Percentiles rank a stretch among this genome's conserved stretches.
phyloP scores from a whole-genome alignment of 176 grass and related monocot genomes.

The Typha latifolia region DNA sequence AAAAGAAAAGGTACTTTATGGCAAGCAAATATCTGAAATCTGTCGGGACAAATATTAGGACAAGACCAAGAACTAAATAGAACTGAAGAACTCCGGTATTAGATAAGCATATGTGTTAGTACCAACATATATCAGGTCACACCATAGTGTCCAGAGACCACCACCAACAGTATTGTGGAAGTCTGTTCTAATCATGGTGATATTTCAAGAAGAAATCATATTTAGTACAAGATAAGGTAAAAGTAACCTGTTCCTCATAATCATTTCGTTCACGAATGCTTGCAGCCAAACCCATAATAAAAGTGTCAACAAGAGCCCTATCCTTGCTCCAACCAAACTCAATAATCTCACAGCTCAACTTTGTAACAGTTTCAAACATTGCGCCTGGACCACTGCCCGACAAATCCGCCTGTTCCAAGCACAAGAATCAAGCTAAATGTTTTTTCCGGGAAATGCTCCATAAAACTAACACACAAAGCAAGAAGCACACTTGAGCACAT shows the following conservation, averaged over 20 bases:
- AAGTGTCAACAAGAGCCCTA: slow-evolving; percentile 96
- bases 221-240: slow-evolving; percentile 9
- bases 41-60: not conserved
- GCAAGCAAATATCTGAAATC: slow-evolving; percentile 3
- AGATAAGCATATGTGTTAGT: no score
- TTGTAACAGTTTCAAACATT: slow-evolving; percentile 82
- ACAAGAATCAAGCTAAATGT: not conserved
- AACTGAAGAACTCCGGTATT: no score
- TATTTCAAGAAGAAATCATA: slow-evolving; percentile 5
- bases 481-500: slow-evolving; percentile 62
- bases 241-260: slow-evolving; percentile 84
- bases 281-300: slow-evolving; percentile 91
- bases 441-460: no score
- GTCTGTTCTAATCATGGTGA: not conserved
- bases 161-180: no score
- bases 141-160: no score
- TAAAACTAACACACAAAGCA: slow-evolving; percentile 19
- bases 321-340: slow-evolving; percentile 99
- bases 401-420: slow-evolving; percentile 58
- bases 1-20: not conserved
- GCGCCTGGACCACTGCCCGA: slow-evolving; percentile 61
- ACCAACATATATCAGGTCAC: no score
- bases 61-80: no score
- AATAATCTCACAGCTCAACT: slow-evolving; percentile 97
- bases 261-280: slow-evolving; percentile 94